These are phyloP conservation scores for Xylaria sp. DNA, from an alignment of 2,329 filamentous ascomycete species.

Conservation along the genomic window DNA sequence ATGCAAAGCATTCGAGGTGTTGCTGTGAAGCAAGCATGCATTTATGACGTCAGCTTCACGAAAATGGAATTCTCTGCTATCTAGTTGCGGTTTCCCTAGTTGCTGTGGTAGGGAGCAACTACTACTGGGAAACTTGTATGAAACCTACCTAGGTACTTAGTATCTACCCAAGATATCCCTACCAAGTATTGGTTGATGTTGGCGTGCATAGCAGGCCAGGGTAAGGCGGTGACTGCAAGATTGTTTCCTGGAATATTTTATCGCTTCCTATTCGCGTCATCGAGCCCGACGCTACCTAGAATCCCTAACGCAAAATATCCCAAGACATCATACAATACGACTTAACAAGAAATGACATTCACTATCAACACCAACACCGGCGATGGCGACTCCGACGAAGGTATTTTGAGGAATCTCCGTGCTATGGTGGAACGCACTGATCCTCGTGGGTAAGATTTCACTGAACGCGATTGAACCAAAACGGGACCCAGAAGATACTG, in stretches of 20 bases:
- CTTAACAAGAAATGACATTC: conserved; percentile 23
- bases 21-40: background rate
- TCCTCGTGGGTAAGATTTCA: conserved; percentile 29
- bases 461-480: rapidly evolving
- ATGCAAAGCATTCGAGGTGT: background rate
- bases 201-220: too few species aligned
- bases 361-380: background rate
- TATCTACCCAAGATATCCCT: background rate
- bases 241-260: too few species aligned
- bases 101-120: background rate
- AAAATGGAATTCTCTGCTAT: background rate
- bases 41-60: background rate
- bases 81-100: background rate
- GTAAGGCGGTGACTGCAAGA: background rate
- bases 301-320: background rate
- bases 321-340: background rate
- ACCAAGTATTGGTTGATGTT: background rate
- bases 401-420: conserved; percentile 21
- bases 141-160: background rate
- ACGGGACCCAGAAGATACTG: background rate
- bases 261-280: background rate
- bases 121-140: background rate
- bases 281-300: conserved; percentile 12
- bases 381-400: background rate
- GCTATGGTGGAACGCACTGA: conserved; percentile 30